These are phyloP conservation scores for Solanum dulcamara DNA, from an alignment of 257 asterid species.

Conservation along the genomic window DNA sequence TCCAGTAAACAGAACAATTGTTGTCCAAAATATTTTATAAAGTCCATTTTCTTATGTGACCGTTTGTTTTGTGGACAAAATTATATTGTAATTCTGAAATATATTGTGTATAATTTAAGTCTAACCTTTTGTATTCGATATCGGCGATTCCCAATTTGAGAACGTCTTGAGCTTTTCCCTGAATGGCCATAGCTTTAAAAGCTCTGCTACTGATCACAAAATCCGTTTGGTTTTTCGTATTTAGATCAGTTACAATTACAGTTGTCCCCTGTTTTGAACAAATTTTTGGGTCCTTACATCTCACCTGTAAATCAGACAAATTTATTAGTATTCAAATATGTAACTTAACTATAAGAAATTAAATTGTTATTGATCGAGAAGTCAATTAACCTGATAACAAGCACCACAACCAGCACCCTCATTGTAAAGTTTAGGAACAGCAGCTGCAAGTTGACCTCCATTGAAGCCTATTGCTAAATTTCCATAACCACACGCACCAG, in stretches of 20 bases:
- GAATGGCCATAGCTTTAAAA: conserved; percentile 55
- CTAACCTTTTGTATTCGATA: conserved; percentile 60
- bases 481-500: conserved; percentile 84
- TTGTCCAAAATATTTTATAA: not conserved
- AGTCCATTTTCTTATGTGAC: not conserved
- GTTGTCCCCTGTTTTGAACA: conserved; percentile 45
- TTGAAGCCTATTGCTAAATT: conserved; percentile 43
- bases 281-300: conserved; percentile 39
- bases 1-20: not conserved
- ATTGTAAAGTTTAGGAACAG: conserved; percentile 44
- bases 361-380: not conserved
- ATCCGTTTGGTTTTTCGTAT: conserved; percentile 34
- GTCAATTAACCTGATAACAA: conserved; percentile 53
- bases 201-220: conserved; percentile 69
- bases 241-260: conserved; percentile 43
- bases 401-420: conserved; percentile 83
- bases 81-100: not conserved
- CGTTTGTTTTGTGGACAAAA: not conserved
- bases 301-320: conserved; percentile 25
- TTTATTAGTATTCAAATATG: not conserved
- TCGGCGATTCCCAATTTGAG: conserved; percentile 42
- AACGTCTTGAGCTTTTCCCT: conserved; percentile 33
- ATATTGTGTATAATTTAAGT: not conserved
- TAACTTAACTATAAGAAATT: not conserved
- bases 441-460: conserved; percentile 57